These are phyloP conservation scores for Beauveria australis DNA, from an alignment of 2,329 filamentous ascomycete species.

Conservation along the genomic window DNA sequence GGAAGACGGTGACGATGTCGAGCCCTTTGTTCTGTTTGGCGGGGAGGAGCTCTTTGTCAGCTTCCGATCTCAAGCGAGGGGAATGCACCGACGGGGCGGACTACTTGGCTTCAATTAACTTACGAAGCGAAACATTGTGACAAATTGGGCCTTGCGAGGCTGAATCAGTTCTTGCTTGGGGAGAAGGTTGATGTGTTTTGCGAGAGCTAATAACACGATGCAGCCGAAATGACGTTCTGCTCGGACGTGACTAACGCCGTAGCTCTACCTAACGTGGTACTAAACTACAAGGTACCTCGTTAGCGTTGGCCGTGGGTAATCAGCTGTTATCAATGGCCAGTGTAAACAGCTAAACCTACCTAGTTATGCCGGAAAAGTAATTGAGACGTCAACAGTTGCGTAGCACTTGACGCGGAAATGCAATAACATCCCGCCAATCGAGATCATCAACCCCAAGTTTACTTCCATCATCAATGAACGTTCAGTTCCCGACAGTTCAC, in stretches of 20 bases:
- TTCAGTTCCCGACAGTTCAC: too few relatives aligned
- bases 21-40: slow-evolving; percentile 60
- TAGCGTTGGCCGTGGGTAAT: not conserved
- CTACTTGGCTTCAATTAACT: slow-evolving; percentile 16
- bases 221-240: not conserved
- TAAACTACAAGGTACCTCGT: too few relatives aligned
- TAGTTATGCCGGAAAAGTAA: too few relatives aligned
- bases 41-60: not conserved
- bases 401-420: too few relatives aligned
- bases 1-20: slow-evolving; percentile 94
- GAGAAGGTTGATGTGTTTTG: not conserved
- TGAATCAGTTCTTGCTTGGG: not conserved
- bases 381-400: too few relatives aligned
- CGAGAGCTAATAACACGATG: not conserved
- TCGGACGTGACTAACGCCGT: not conserved
- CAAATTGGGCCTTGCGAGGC: not conserved
- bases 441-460: too few relatives aligned
- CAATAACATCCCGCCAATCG: too few relatives aligned
- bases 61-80: not conserved
- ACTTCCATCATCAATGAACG: too few relatives aligned
- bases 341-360: too few relatives aligned
- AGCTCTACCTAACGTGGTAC: not conserved
- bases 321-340: too few relatives aligned
- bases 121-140: slow-evolving; percentile 41
- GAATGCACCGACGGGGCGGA: not conserved